Base-by-base conservation (phyloP, 2,329 filamentous ascomycete species). In the Ceratocystis papillata region DNA sequence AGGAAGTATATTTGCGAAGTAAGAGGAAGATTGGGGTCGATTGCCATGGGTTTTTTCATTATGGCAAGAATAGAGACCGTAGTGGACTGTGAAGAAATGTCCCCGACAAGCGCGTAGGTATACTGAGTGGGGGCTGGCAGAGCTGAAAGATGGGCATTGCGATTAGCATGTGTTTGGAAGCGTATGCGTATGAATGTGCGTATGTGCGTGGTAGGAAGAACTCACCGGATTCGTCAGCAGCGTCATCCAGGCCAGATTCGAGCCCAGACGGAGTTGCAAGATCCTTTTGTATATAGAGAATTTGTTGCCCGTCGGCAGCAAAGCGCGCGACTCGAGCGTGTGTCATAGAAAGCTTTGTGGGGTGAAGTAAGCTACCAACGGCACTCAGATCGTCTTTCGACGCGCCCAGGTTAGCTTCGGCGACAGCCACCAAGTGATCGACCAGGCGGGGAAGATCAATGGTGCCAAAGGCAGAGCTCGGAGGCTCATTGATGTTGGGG, bases 241-340 rank as follows among this genome's bases (percentile, higher is more conserved):
- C 81, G 69, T 83, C 80, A 66, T 81, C 77, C 50, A 78, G 72
- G 65, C 81, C 75, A 62, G 82, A 79, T 12, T 81, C 77, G 50
- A 78, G 72, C 65, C 81, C 75, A 62, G 82, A 79, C 12, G 80
- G 79, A 69, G 81, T 78, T 64, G 82, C 77, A 70, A 87, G 74
- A 73, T 93, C 90, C 77, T 96, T 96, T 74, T 94, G 88, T 69
- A 96, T 87, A 77, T 97, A 97, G 69, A 99, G 80, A 65, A 88
- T 90, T 69, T 87, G 86, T 77, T 96, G 90, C 67, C 88, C 82
- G 76, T 99, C 95, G 69, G 86, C 85, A 67, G 91, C 91, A 76
- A 97, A 97, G 72, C 92, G 87, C 70, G 86, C 85, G 76, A 93
- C 96, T 78, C 90, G 84, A 74, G 91, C 86, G 66, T 96, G 78